phyloP scores from a whole-genome alignment of 352 stramenopile species.

The Phytophthora cajani region DNA sequence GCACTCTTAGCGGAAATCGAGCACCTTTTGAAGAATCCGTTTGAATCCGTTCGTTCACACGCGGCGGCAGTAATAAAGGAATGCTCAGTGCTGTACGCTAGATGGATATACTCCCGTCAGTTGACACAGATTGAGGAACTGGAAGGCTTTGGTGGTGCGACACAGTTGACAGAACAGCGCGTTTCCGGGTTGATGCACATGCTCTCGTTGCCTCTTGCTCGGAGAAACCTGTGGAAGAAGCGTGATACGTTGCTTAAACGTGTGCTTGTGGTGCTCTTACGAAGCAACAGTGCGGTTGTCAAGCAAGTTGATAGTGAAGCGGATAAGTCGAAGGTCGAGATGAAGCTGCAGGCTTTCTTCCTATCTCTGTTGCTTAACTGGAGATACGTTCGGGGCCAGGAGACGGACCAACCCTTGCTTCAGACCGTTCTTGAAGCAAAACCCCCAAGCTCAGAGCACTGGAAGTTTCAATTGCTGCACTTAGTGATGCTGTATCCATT shows the following conservation, averaged over 20 bases:
- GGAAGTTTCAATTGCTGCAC: constrained; percentile 83
- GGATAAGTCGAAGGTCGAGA: constrained; percentile 62
- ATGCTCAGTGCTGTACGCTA: constrained; percentile 54
- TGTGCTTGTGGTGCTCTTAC: constrained; percentile 53
- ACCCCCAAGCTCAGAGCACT: constrained; percentile 55
- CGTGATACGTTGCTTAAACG: constrained; percentile 44
- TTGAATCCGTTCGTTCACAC: constrained; percentile 54
- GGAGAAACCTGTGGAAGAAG: constrained; percentile 59
- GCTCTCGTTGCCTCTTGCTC: constrained; percentile 48
- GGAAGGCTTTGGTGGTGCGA: constrained; percentile 38
- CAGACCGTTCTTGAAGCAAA: constrained; percentile 47
- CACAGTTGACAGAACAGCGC: constrained; percentile 51
- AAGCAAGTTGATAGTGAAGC: constrained; percentile 63
- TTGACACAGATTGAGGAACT: constrained; percentile 51
- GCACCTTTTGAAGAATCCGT: constrained; percentile 58
- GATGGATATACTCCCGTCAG: constrained; percentile 60
- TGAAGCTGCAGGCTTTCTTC: constrained; percentile 64
- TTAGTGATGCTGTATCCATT: constrained; percentile 72
- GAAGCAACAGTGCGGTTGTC: constrained; percentile 54
- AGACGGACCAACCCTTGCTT: constrained; percentile 30
- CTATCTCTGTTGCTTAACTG: constrained; percentile 58
- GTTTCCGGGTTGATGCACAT: constrained; percentile 44
- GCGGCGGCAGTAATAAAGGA: constrained; percentile 60
- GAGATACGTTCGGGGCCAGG: constrained; percentile 48
- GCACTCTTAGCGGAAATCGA: constrained; percentile 56